These are phyloP conservation scores for Fagopyrum esculentum DNA, from an alignment of 148 eudicot genomes.

Conservation along the genomic window DNA sequence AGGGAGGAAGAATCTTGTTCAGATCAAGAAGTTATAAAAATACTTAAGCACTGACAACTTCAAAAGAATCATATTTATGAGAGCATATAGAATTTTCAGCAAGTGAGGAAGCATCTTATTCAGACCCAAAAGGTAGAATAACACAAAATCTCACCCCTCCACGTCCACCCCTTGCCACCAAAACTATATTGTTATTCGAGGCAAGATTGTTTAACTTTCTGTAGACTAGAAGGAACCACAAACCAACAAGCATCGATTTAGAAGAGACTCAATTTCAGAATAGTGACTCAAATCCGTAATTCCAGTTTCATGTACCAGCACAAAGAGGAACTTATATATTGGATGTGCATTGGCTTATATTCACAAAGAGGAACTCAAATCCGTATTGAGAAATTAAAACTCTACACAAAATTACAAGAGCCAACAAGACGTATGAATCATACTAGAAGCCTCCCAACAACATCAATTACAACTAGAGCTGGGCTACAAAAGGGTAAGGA, in stretches of 20 bases:
- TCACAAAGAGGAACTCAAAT: too few species aligned
- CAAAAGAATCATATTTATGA: too few species aligned
- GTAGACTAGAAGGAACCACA: constrained; percentile 40
- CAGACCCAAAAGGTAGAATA: neutral
- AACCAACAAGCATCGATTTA: neutral
- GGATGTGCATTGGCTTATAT: too few species aligned
- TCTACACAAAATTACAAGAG: too few species aligned
- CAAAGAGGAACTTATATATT: too few species aligned
- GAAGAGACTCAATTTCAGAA: neutral
- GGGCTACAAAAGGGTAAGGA: too few species aligned
- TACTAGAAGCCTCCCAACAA: too few species aligned
- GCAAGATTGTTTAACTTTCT: constrained; percentile 73
- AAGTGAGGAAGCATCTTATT: neutral
- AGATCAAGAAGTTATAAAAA: neutral
- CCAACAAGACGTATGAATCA: too few species aligned
- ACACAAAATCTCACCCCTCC: constrained; percentile 73
- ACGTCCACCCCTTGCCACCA: constrained; percentile 97
- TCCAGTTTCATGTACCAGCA: neutral
- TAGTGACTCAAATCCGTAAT: neutral
- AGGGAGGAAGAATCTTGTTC: neutral
- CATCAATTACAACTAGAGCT: too few species aligned
- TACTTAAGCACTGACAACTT: neutral
- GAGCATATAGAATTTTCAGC: too few species aligned
- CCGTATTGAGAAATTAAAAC: too few species aligned
- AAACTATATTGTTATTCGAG: constrained; percentile 55